These are phyloP conservation scores for Mycena belliarum DNA, from an alignment of 768 basidiomycete genomes.

Conservation along the genomic window DNA sequence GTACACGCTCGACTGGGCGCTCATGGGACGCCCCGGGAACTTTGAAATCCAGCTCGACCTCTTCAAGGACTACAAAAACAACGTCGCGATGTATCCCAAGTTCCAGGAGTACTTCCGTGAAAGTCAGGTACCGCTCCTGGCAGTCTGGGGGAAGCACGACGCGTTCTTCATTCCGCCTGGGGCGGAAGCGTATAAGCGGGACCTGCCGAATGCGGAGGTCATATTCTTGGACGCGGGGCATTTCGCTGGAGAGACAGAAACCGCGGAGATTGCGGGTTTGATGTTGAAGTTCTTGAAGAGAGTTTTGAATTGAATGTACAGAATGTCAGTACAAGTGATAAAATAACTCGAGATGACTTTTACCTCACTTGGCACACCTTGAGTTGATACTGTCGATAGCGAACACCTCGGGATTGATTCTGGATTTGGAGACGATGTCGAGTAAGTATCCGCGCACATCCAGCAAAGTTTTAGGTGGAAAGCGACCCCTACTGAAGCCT, in stretches of 20 bases:
- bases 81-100: conserved; percentile 43
- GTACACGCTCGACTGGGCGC: conserved; percentile 44
- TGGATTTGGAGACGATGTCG: no score
- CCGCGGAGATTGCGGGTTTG: conserved; percentile 33
- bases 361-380: no score
- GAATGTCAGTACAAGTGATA: no score
- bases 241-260: conserved; percentile 45
- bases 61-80: conserved; percentile 40
- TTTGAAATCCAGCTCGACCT: conserved; percentile 45
- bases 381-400: no score
- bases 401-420: no score
- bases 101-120: conserved; percentile 46
- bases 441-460: no score
- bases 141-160: conserved; percentile 52
- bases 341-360: no score
- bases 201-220: conserved; percentile 38
- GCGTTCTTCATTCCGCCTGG: conserved; percentile 42
- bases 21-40: conserved; percentile 40
- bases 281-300: conserved; percentile 34
- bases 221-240: conserved; percentile 45
- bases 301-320: not conserved
- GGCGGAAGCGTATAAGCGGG: conserved; percentile 44
- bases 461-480: no score
- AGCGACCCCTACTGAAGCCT: no score
- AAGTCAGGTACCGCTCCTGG: conserved; percentile 42